Evolutionary conservation across 495 filamentous ascomycete genomes (phyloP), one percentile per base, ranked within the genome.

Genomic region (Lophium mytilinum): DNA sequence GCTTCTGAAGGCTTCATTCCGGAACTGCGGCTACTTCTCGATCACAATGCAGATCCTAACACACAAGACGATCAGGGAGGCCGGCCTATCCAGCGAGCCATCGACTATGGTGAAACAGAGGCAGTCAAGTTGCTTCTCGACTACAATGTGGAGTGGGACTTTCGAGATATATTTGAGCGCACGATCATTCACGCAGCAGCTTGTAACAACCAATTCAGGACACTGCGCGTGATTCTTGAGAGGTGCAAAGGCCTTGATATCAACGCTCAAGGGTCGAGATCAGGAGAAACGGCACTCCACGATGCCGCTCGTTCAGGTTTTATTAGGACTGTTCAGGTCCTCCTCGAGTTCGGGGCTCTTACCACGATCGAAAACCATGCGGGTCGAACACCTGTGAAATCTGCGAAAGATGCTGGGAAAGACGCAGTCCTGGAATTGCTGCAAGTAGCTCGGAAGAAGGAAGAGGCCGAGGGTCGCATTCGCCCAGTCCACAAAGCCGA

Each of bases 321-420:
- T 34, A 7, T 54, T 10, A 51, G 39, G 12, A 60, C 57, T 10
- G 34, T 34, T 0, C 48, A 51, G 15, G 57, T 54, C 2, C 47
- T 60, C 35, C 57, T 60, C 17, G 51, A 60, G 17, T 60, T 49
- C 18, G 57, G 57, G 17, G 57, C 57, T 40, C 57, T 50, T n/a
- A 60, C 57, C 34, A 51, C 53, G 15, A 47, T 60, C 21, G n/a
- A 15, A 21, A 55, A 60, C 34, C 41, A 54, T 9, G 42, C 14
- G 9, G 57, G 57, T 3, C 15, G 52, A n/a, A 60, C 50, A 19
- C 57, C 57, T 30, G 57, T 50, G 30, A 41, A 51, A 12, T 52
- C n/a, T 6, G 57, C 57, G 9, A 55, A 42, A 19, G 57, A 60
- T 50, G 57, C 50, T 33, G 57, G 51, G 17, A 30, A 49, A 4